phyloP scores from a whole-genome alignment of 2,329 filamentous ascomycete genomes.

The Calonectria pseudoturangicola region DNA sequence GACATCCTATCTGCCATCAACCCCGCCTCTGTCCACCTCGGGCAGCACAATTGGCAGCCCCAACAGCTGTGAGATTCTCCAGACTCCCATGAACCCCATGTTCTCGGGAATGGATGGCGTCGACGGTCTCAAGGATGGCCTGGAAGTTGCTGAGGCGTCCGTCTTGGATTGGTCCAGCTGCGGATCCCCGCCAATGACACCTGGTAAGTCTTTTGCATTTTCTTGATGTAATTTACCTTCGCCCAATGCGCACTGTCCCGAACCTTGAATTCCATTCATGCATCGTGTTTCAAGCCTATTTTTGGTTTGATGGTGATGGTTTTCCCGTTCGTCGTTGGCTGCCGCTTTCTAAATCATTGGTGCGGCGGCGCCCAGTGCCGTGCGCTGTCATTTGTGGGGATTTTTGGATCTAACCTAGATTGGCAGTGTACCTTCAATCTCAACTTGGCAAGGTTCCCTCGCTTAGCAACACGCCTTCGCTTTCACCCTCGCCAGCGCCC shows the following conservation, averaged over 20 bases:
- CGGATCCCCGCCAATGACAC: conserved; percentile 90
- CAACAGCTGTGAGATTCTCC: conserved; percentile 83
- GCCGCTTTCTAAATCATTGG: conserved; percentile 46
- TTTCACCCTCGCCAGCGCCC: conserved; percentile 90
- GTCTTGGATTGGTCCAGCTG: conserved; percentile 86
- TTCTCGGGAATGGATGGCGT: conserved; percentile 83
- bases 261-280: conserved; percentile 35
- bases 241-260: conserved; percentile 11
- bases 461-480: conserved; percentile 81
- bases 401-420: conserved; percentile 60
- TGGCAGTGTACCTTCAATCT: conserved; percentile 70
- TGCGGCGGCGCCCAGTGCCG: conserved; percentile 45
- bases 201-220: conserved; percentile 78
- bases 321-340: conserved; percentile 43
- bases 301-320: conserved; percentile 44
- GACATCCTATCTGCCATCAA: conserved; percentile 86
- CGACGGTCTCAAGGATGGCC: conserved; percentile 79
- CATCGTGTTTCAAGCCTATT: conserved; percentile 46
- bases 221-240: conserved; percentile 14
- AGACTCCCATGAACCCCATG: conserved; percentile 88
- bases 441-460: conserved; percentile 72
- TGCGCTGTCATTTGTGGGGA: conserved; percentile 54
- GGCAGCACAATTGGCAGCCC: conserved; percentile 92
- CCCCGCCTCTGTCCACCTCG: conserved; percentile 89
- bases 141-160: conserved; percentile 83